A percentile compares a stretch with the other conserved stretches of the same genome.
Evolutionary conservation across 352 stramenopile species (phyloP).

Genomic region (Phytophthora tentaculata): DNA sequence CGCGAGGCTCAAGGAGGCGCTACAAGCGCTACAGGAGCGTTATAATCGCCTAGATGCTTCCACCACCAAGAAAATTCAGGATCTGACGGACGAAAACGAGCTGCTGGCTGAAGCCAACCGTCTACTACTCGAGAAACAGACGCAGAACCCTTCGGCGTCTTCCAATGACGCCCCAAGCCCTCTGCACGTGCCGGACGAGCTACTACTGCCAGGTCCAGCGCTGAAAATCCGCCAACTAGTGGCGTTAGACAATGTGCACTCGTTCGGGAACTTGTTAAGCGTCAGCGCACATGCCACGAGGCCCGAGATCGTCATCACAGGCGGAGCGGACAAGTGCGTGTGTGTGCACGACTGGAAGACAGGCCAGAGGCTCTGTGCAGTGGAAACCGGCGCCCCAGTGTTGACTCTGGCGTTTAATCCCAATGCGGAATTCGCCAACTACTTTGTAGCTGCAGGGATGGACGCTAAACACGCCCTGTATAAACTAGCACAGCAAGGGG

Average conservation of each 20-base stretch:
- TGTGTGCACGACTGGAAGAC: conserved; percentile 72
- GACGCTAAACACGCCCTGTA: conserved; percentile 73
- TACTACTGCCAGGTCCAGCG: conserved; percentile 60
- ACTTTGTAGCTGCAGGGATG: conserved; percentile 76
- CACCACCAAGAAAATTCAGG: conserved; percentile 51
- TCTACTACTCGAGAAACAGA: conserved; percentile 63
- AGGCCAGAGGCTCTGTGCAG: conserved; percentile 47
- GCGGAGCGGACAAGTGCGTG: conserved; percentile 79
- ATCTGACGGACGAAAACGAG: conserved; percentile 78
- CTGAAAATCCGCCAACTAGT: conserved; percentile 36
- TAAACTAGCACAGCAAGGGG: conserved; percentile 37
- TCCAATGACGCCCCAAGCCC: conserved; percentile 20
- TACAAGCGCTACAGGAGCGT: conserved; percentile 55
- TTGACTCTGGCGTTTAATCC: conserved; percentile 73
- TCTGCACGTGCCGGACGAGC: conserved; percentile 69
- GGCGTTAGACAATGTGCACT: conserved; percentile 56
- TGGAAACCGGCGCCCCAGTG: conserved; percentile 52
- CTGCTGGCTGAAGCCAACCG: conserved; percentile 76
- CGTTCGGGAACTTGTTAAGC: conserved; percentile 75
- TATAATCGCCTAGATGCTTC: conserved; percentile 50
- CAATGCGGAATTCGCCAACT: conserved; percentile 38
- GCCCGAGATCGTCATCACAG: conserved; percentile 56
- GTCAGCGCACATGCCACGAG: conserved; percentile 52
- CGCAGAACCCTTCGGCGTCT: neutral
- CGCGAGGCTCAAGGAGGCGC: conserved; percentile 44